A percentile compares a stretch with the other conserved stretches of the same genome.
phyloP scores from a whole-genome alignment of 305 asterid species.

The Plantago coronopus region DNA sequence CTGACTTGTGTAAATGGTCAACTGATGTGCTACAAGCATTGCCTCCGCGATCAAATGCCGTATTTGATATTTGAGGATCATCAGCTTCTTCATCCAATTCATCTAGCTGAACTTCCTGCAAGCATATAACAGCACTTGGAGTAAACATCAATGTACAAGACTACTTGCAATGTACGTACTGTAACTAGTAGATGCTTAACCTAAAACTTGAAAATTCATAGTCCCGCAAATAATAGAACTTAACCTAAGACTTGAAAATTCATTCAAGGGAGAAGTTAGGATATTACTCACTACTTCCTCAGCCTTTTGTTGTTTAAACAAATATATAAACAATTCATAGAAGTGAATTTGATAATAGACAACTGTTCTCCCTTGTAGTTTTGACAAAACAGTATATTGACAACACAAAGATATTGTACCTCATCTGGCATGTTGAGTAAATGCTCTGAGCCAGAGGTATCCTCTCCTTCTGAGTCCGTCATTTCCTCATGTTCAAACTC shows the following conservation, averaged over 20 bases:
- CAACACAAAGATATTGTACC: conserved; percentile 36
- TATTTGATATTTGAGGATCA: conserved; percentile 20
- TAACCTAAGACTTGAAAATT: not conserved
- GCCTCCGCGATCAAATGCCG: conserved; percentile 23
- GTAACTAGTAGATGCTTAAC: not conserved
- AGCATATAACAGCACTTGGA: conserved; percentile 8
- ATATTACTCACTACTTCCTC: too few species aligned
- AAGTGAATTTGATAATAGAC: too few species aligned
- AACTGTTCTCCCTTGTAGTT: too few species aligned
- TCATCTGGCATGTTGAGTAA: conserved; percentile 47
- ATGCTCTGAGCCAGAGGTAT: conserved; percentile 61
- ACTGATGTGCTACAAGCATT: conserved; percentile 32
- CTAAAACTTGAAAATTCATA: not conserved
- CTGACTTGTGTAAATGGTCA: conserved; percentile 22
- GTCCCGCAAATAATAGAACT: not conserved
- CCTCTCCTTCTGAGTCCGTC: conserved; percentile 92
- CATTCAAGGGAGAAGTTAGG: not conserved
- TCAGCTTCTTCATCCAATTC: conserved; percentile 37
- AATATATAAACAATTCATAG: too few species aligned
- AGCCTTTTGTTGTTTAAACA: too few species aligned
- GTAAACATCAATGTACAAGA: not conserved
- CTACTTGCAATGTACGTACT: too few species aligned
- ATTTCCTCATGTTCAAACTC: conserved; percentile 98
- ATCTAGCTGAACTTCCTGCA: conserved; percentile 49
- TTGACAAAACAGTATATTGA: not conserved